A percentile compares a stretch with the other conserved stretches of the same genome.
phyloP scores from a whole-genome alignment of 2,329 filamentous ascomycete genomes.

The Hysterium pulicare region DNA sequence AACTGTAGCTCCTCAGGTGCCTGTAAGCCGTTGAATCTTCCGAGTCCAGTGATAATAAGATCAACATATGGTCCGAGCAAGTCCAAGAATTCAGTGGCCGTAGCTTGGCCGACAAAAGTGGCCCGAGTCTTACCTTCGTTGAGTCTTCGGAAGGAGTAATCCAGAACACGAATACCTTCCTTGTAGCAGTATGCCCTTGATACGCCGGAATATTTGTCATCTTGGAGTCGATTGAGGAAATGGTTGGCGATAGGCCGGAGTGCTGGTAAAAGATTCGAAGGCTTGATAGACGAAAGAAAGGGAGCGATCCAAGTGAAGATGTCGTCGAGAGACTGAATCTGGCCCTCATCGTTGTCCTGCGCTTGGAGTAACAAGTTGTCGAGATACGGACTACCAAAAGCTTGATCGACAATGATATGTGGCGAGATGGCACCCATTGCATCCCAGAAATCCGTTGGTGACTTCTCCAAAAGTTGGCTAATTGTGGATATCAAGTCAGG shows the following conservation, averaged over 20 bases:
- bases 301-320: conserved; percentile 75
- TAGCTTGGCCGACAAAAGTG: conserved; percentile 40
- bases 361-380: conserved; percentile 55
- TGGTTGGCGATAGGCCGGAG: conserved; percentile 76
- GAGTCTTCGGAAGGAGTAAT: conserved; percentile 32
- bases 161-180: conserved; percentile 50
- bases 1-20: conserved; percentile 40
- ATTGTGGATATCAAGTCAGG: conserved; percentile 68
- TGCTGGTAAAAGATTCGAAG: conserved; percentile 72
- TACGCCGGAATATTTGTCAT: conserved; percentile 52
- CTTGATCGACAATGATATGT: conserved; percentile 75
- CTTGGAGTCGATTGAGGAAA: conserved; percentile 65
- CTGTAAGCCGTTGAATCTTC: conserved; percentile 23
- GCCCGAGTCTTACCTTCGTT: conserved; percentile 28
- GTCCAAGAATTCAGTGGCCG: conserved; percentile 58
- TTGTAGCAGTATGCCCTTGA: conserved; percentile 61
- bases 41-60: conserved; percentile 31
- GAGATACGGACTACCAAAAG: conserved; percentile 70
- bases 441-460: conserved; percentile 81
- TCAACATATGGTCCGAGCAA: conserved; percentile 59
- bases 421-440: conserved; percentile 79
- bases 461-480: conserved; percentile 68
- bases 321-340: conserved; percentile 56
- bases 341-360: conserved; percentile 44
- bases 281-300: conserved; percentile 73